Evolutionary conservation across 352 stramenopile species (phyloP).

Genomic region (Achlya hypogyna): DNA sequence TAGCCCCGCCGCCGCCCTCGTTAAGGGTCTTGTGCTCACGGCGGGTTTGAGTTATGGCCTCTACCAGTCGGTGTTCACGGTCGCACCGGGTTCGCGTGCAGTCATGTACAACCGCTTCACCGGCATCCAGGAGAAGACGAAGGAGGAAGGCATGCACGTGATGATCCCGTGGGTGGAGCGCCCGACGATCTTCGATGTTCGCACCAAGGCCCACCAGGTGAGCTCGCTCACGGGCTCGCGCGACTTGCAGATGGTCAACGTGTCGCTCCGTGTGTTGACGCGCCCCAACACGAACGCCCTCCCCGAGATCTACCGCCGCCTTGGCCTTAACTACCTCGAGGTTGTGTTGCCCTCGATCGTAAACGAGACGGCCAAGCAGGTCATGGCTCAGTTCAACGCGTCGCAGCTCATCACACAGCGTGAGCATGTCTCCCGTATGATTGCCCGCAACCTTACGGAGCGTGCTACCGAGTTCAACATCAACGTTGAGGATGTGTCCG

Average conservation of each 20-base stretch:
- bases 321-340: slow-evolving; percentile 97
- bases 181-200: slow-evolving; percentile 92
- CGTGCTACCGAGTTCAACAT: slow-evolving; percentile 89
- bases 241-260: slow-evolving; percentile 99
- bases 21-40: slow-evolving; percentile 51
- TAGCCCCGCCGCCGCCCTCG: slow-evolving; percentile 41
- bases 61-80: slow-evolving; percentile 85
- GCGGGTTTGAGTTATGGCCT: slow-evolving; percentile 58
- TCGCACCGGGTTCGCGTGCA: slow-evolving; percentile 80
- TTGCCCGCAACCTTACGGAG: slow-evolving; percentile 87
- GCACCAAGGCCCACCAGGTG: slow-evolving; percentile 90
- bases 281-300: slow-evolving; percentile 90
- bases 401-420: slow-evolving; percentile 98
- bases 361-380: slow-evolving; percentile 98
- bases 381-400: slow-evolving; percentile 99
- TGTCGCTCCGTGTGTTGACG: slow-evolving; percentile 97
- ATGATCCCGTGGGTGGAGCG: slow-evolving; percentile 97
- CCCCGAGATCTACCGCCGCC: slow-evolving; percentile 95
- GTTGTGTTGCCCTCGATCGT: slow-evolving; percentile 97
- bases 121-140: slow-evolving; percentile 63
- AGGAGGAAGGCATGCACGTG: slow-evolving; percentile 94
- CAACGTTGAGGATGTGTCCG: slow-evolving; percentile 96
- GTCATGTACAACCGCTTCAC: slow-evolving; percentile 87
- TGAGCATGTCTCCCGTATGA: slow-evolving; percentile 93
- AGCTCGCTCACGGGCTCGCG: slow-evolving; percentile 88